A percentile compares a stretch with the other conserved stretches of the same genome.
Evolutionary conservation across 495 filamentous ascomycete genomes (phyloP).

Genomic region (Xylaria palmicola): DNA sequence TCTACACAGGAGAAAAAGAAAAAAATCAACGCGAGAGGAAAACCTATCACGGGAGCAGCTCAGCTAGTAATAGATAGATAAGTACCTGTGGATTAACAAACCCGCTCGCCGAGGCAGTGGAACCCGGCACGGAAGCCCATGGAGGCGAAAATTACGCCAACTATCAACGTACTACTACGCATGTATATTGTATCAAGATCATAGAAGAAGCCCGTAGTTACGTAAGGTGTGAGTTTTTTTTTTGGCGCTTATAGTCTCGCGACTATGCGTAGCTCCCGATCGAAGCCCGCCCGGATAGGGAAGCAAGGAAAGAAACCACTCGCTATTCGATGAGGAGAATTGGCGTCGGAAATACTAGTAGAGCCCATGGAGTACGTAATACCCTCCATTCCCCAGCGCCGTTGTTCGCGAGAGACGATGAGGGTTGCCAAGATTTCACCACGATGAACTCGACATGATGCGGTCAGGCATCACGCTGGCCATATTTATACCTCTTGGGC

Average conservation of each 20-base stretch:
- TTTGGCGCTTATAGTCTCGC: neutral
- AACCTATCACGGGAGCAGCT: neutral
- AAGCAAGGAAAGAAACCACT: neutral
- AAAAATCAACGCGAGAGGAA: too few species aligned
- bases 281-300: neutral
- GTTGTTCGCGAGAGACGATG: neutral
- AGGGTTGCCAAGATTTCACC: neutral
- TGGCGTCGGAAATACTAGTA: neutral
- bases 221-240: neutral
- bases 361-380: neutral
- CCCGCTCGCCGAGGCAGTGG: neutral
- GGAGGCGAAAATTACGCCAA: neutral
- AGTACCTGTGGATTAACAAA: too few species aligned
- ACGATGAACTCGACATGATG: neutral
- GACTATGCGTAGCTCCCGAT: neutral
- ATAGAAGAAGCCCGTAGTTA: neutral
- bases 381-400: neutral
- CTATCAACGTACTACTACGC: neutral
- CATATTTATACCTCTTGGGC: neutral
- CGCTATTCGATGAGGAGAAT: too few species aligned
- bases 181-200: neutral
- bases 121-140: neutral
- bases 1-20: too few species aligned
- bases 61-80: too few species aligned
- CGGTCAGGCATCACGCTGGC: conserved; percentile 1